phyloP scores from a whole-genome alignment of 169 alveolate species.

The Blepharisma undulans region DNA sequence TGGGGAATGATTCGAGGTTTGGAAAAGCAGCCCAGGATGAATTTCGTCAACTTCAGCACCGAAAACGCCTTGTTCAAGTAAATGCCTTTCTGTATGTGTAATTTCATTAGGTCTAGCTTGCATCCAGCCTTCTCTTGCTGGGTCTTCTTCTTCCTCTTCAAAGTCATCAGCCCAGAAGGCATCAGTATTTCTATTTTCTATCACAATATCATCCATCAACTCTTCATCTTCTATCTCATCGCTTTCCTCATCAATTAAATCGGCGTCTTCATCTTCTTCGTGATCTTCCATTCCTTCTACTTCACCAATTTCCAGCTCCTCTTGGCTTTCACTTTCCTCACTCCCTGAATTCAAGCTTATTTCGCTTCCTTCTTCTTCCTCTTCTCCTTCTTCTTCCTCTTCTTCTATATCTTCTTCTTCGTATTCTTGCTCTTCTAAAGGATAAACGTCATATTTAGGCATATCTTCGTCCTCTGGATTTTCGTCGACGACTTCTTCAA shows the following conservation, averaged over 20 bases:
- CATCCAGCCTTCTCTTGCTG: neutral
- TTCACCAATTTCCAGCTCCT: neutral
- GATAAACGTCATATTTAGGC: neutral
- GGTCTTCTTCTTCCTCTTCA: slow-evolving; percentile 36
- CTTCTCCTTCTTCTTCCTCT: neutral
- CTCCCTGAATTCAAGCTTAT: neutral
- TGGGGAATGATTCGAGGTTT: neutral
- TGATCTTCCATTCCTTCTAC: neutral
- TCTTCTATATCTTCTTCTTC: neutral
- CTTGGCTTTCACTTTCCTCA: slow-evolving; percentile 20
- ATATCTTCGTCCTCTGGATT: neutral
- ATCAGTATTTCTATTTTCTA: slow-evolving; percentile 16
- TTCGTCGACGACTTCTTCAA: neutral
- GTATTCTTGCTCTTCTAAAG: neutral
- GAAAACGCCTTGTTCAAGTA: neutral
- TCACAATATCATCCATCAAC: neutral
- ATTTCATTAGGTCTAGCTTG: neutral
- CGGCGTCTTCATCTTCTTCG: slow-evolving; percentile 13
- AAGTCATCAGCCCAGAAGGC: slow-evolving; percentile 40
- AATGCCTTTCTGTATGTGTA: neutral
- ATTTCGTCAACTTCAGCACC: neutral
- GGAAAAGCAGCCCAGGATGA: neutral
- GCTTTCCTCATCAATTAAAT: neutral
- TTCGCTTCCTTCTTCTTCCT: neutral
- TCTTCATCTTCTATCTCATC: slow-evolving; percentile 24